Conservation (phyloP, 805 yeast species). For the Phaffomyces opuntiae region DNA sequence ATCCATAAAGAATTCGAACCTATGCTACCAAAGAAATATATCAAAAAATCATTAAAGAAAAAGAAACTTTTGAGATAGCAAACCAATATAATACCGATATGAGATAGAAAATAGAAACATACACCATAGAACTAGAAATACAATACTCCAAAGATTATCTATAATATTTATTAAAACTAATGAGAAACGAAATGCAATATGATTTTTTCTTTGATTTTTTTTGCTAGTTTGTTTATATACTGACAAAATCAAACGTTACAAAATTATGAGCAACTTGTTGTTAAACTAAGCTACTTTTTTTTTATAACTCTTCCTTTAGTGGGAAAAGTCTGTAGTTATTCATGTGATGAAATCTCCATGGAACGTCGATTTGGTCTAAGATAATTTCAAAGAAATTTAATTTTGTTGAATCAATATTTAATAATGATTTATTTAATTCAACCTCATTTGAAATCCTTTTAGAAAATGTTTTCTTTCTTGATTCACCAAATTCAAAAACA, state of each 20-base stretch:
- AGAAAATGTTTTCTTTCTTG: constrained; percentile 22
- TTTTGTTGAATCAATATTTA: constrained; percentile 24
- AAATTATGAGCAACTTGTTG: not conserved
- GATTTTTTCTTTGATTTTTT: not conserved
- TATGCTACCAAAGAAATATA: not conserved
- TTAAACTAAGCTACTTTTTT: not conserved
- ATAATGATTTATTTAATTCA: constrained; percentile 27
- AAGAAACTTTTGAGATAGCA: not conserved
- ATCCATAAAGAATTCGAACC: no score
- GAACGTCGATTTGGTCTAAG: constrained; percentile 54
- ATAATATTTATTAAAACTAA: not conserved
- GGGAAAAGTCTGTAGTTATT: constrained; percentile 24
- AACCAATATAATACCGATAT: not conserved
- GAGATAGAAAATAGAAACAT: no score
- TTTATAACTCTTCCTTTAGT: not conserved
- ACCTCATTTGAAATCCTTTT: constrained; percentile 32
- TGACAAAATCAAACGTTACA: not conserved
- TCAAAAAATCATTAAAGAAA: not conserved
- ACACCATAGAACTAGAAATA: no score
- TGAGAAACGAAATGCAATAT: not conserved
- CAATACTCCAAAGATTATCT: not conserved
- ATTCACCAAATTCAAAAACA: constrained; percentile 50
- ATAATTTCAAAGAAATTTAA: constrained; percentile 54
- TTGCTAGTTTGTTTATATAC: no score
- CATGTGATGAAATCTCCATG: constrained; percentile 50